phyloP scores from a whole-genome alignment of 179 eudicot genomes.

The Vitellaria paradoxa region DNA sequence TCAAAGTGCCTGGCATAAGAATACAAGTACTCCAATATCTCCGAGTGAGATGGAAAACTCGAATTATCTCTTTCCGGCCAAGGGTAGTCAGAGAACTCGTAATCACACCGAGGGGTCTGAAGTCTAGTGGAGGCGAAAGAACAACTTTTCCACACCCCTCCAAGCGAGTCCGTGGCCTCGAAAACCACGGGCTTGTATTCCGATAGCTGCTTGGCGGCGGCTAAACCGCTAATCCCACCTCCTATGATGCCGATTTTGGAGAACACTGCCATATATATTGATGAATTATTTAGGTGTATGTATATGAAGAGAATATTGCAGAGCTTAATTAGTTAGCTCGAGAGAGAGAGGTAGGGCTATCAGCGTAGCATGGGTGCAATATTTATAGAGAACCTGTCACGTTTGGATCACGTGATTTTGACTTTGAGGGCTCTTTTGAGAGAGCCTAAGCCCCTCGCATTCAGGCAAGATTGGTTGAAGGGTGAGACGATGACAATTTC shows the following conservation, averaged over 20 bases:
- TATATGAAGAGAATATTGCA: background rate
- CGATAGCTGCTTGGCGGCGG: conserved; percentile 85
- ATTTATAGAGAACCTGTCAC: conserved; percentile 18
- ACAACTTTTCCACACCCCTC: conserved; percentile 92
- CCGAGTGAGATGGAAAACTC: conserved; percentile 56
- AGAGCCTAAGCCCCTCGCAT: no score
- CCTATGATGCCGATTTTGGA: conserved; percentile 80
- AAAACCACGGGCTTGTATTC: conserved; percentile 62
- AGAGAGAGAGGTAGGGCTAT: background rate
- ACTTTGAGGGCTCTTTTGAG: background rate
- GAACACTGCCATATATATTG: conserved; percentile 7
- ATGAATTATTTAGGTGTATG: no score
- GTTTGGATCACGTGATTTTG: conserved; percentile 18
- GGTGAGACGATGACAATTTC: conserved; percentile 8
- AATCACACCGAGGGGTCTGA: conserved; percentile 93
- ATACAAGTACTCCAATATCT: conserved; percentile 67
- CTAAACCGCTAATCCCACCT: conserved; percentile 90
- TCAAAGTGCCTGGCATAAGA: conserved; percentile 73
- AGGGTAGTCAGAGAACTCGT: conserved; percentile 90
- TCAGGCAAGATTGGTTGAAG: no score
- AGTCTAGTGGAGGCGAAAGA: conserved; percentile 65
- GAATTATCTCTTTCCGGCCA: conserved; percentile 80
- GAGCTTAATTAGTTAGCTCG: background rate
- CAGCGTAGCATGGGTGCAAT: background rate
- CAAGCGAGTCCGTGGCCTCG: conserved; percentile 71